Evolutionary conservation across 1,139 yeast genomes (phyloP).

Genomic region (Saccharomyces pastorianus): DNA sequence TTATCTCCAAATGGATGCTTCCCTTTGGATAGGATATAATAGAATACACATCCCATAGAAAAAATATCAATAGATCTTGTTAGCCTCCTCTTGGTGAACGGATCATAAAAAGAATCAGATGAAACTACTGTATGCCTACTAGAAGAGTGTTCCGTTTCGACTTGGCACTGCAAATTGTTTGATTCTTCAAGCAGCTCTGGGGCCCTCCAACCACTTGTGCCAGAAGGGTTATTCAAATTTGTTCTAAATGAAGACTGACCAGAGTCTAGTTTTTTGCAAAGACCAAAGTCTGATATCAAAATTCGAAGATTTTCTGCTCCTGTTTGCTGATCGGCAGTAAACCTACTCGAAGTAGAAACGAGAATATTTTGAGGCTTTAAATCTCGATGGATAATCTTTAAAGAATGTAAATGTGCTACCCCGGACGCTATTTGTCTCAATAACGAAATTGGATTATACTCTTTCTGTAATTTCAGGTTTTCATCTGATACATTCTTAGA

Average conservation of each 20-base stretch:
- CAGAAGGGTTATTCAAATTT: conserved; percentile 88
- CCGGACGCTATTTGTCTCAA: conserved; percentile 79
- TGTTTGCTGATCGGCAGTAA: conserved; percentile 5
- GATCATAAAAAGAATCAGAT: conserved; percentile 30
- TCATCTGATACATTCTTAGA: conserved; percentile 35
- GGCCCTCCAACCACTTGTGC: conserved; percentile 98
- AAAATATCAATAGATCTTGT: conserved; percentile 92
- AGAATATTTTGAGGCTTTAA: conserved; percentile 92
- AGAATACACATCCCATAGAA: conserved; percentile 90
- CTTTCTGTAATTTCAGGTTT: conserved; percentile 31
- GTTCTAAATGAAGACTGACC: conserved; percentile 93
- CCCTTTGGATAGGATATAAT: conserved; percentile 76
- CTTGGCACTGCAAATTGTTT: conserved; percentile 12
- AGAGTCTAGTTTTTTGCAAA: conserved; percentile 82
- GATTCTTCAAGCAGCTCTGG: conserved; percentile 67
- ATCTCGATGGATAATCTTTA: conserved; percentile 92
- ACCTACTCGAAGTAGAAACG: conserved; percentile 60
- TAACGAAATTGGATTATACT: conserved; percentile 46
- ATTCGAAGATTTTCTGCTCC: conserved; percentile 44
- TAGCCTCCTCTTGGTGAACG: conserved; percentile 47
- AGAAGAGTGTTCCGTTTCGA: conserved; percentile 10
- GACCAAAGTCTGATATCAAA: conserved; percentile 89
- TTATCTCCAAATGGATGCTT: conserved; percentile 92
- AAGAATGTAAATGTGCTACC: conserved; percentile 73
- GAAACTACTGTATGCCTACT: conserved; percentile 4